These are phyloP conservation scores for Populus hybrid DNA, from an alignment of 441 rosid species.

Conservation along the genomic window DNA sequence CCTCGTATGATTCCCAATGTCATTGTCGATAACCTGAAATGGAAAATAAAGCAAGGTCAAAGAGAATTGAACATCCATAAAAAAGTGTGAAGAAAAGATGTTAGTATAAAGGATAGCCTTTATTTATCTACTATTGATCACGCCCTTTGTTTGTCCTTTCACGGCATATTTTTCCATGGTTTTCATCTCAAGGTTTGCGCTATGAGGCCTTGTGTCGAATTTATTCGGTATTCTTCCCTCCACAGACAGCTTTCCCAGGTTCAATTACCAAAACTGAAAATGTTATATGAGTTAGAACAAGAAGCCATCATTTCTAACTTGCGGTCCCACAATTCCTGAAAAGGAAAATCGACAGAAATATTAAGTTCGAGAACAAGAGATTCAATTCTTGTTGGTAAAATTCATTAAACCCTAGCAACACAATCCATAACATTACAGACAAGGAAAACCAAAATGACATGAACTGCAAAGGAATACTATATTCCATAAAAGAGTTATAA, in stretches of 20 bases:
- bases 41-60: constrained; percentile 13
- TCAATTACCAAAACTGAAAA: background rate
- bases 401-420: too few species aligned
- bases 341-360: too few species aligned
- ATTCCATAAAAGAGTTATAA: too few species aligned
- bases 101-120: constrained; percentile 33
- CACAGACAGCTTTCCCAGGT: constrained; percentile 33
- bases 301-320: background rate
- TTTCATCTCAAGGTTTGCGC: constrained; percentile 67
- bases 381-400: too few species aligned
- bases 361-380: too few species aligned
- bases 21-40: constrained; percentile 72
- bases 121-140: constrained; percentile 71
- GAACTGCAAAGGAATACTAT: too few species aligned
- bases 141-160: constrained; percentile 74
- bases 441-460: too few species aligned
- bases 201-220: constrained; percentile 81
- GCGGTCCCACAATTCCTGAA: too few species aligned
- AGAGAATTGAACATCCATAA: background rate
- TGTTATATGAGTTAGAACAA: constrained; percentile 11
- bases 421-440: too few species aligned
- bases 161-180: constrained; percentile 73
- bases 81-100: too few species aligned
- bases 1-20: constrained; percentile 74
- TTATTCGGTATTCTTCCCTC: constrained; percentile 78